Conservation (phyloP, 306 rosid genomes). For the Vachellia collinsii region DNA sequence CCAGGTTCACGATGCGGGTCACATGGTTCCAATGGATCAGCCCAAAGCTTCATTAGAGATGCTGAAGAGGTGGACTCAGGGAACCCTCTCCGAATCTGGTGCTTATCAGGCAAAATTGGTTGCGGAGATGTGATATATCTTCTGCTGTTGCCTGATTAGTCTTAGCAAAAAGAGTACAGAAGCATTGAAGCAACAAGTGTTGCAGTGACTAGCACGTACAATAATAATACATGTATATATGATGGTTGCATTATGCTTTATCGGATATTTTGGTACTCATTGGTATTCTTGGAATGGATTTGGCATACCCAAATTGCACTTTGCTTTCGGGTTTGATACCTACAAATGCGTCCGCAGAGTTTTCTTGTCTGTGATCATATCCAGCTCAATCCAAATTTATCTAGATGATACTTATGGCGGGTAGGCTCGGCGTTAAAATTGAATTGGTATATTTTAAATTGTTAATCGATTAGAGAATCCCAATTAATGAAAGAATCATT, state of each 20-base stretch:
- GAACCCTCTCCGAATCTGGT: conserved; percentile 56
- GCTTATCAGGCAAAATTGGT: conserved; percentile 45
- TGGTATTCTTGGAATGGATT: no score
- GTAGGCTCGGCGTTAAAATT: no score
- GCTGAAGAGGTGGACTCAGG: conserved; percentile 86
- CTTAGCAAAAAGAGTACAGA: conserved; percentile 9
- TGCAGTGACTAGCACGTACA: neutral
- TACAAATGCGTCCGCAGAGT: no score
- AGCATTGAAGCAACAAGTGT: neutral
- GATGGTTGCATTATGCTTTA: neutral
- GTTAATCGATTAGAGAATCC: no score
- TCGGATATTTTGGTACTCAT: neutral
- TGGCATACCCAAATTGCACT: no score
- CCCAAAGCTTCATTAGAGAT: conserved; percentile 94
- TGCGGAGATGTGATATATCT: conserved; percentile 60
- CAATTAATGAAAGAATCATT: no score
- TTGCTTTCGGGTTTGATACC: no score
- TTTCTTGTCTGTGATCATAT: no score
- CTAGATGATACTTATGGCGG: no score
- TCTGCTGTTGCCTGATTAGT: neutral
- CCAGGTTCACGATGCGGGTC: conserved; percentile 96
- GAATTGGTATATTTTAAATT: no score
- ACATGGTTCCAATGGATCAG: conserved; percentile 99
- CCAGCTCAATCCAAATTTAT: no score
- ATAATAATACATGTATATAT: conserved; percentile 5